Conservation (phyloP, 257 asterid genomes). For the Solanum appendiculatum region DNA sequence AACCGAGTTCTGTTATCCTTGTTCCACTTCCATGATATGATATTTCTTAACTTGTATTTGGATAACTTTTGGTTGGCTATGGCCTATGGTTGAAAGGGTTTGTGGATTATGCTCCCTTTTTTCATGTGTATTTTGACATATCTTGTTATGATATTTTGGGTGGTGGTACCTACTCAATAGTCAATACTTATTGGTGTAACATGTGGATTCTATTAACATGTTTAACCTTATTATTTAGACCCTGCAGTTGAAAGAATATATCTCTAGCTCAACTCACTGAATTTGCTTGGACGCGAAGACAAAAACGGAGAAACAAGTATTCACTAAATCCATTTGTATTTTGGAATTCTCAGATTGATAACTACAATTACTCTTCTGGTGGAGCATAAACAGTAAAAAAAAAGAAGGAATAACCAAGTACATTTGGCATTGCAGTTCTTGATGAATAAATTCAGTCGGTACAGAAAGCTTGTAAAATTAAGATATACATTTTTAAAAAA, state of each 20-base stretch:
- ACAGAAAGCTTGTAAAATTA: background rate
- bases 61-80: conserved; percentile 21
- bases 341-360: background rate
- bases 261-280: background rate
- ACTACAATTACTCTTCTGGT: background rate
- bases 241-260: background rate
- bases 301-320: background rate
- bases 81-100: conserved; percentile 2
- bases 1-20: background rate
- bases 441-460: background rate
- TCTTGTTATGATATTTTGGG: background rate
- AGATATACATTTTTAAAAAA: background rate
- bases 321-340: background rate
- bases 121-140: background rate
- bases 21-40: background rate
- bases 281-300: background rate
- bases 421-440: background rate
- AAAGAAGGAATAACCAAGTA: background rate
- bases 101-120: background rate
- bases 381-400: background rate
- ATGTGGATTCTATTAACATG: background rate
- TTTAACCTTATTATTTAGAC: background rate
- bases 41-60: background rate
- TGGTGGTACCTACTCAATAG: background rate
- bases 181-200: background rate